Evolutionary conservation across 345 rosid genomes (phyloP).

Genomic region (Salix exigua): DNA sequence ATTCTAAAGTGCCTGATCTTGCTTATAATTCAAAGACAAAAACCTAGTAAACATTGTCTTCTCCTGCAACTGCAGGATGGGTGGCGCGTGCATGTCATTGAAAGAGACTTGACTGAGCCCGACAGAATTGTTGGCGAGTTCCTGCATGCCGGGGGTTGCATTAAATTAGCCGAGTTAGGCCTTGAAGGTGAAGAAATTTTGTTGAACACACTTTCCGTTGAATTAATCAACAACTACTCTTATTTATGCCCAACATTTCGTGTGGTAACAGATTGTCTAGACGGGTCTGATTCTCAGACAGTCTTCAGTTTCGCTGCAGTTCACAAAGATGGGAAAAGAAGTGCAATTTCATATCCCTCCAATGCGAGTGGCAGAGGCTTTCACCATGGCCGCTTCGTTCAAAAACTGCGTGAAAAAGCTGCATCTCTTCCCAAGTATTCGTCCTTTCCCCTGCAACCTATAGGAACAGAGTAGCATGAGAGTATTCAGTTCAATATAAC

Average conservation of each 20-base stretch:
- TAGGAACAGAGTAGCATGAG: neutral
- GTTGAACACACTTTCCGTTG: no score
- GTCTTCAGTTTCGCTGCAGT: no score
- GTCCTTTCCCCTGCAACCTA: neutral
- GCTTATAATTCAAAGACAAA: no score
- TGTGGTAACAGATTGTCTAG: constrained; percentile 1
- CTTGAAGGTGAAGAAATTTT: constrained; percentile 24
- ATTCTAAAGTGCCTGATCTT: no score
- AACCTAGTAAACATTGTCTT: no score
- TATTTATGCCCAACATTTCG: neutral
- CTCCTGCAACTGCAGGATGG: constrained; percentile 3
- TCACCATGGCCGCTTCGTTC: no score
- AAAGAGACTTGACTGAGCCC: constrained; percentile 14
- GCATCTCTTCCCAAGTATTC: neutral
- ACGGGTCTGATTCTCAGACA: neutral
- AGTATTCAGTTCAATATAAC: neutral
- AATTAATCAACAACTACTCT: neutral
- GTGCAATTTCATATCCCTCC: no score
- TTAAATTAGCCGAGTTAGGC: constrained; percentile 35
- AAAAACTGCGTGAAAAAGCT: no score
- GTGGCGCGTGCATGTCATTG: neutral
- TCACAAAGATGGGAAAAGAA: no score
- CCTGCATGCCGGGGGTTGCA: constrained; percentile 37
- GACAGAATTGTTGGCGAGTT: constrained; percentile 29
- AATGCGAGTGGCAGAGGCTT: no score